Evolutionary conservation across 768 basidiomycete species (phyloP), one percentile per base, ranked within the genome.

Genomic region (Amanita jacksonii): DNA sequence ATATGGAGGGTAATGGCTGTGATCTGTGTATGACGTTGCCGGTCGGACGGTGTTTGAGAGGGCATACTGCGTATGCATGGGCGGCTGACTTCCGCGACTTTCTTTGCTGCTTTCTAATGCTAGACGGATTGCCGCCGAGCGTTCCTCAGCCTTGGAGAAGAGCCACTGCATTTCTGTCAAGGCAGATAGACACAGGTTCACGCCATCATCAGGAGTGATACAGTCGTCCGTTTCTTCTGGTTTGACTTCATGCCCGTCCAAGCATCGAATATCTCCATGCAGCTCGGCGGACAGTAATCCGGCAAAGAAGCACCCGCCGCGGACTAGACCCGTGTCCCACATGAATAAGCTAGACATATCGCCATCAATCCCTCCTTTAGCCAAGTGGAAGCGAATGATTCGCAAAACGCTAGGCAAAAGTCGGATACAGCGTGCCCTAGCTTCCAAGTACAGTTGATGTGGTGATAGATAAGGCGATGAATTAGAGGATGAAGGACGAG

Each of bases 231-330:
- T 45, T 8, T 60, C 61, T 32, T 65, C 63, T 24, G 56, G 55
- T 38, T 65, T 67, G 39, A 59, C 51, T 19, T 61, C 51, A 24
- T 59, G 57, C 25, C 62, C 65, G 43, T 69, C 67, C 8, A 52
- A 38, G 25, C 68, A 65, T 5, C 65, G 54, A 27, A 62, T 54
- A n/a, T 70, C 69, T 31, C 62, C 61, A 13, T 81, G 78, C 4
- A 76, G 65, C 12, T 74, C 78, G 0, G 85, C 85, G 5, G 88
- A 72, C 30, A 91, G 64, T 49, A 83, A 76, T 2, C 79, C 89
- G 3, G 87, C 86, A 53, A 84, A 93, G 70, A 84, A 94, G 54
- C 84, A 88, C 3, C 92, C 92, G 53, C 94, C 91, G 15, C 86
- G 76, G 42, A 92, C 79, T 3, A 93, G 70, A 15, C 84, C 82